Conservation (phyloP, 495 filamentous ascomycete species). For the Penicillium waksmanii region DNA sequence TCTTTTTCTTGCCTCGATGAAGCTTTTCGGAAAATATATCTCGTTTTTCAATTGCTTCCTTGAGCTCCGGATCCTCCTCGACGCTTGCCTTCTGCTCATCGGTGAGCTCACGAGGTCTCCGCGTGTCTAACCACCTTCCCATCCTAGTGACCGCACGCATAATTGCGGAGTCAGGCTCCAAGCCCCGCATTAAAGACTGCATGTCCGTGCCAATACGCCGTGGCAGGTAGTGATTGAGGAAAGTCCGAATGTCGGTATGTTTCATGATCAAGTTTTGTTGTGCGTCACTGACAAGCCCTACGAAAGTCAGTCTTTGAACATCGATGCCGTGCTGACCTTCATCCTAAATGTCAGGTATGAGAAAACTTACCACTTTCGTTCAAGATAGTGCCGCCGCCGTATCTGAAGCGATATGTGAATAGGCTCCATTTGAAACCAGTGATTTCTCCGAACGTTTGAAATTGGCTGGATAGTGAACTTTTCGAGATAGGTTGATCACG, state of each 20-base stretch:
- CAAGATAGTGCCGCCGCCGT: slow-evolving; percentile 27
- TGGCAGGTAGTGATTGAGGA: slow-evolving; percentile 41
- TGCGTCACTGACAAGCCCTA: slow-evolving; percentile 30
- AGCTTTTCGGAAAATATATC: slow-evolving; percentile 10
- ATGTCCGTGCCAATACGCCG: slow-evolving; percentile 37
- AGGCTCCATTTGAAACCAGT: slow-evolving; percentile 20
- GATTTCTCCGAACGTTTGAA: slow-evolving; percentile 29
- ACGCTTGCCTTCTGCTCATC: slow-evolving; percentile 11
- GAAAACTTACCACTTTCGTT: slow-evolving; percentile 18
- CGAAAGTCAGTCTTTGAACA: neutral
- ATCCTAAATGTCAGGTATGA: neutral
- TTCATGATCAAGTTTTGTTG: slow-evolving; percentile 44
- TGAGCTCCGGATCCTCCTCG: neutral
- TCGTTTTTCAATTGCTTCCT: slow-evolving; percentile 10
- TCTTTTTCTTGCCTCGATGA: neutral
- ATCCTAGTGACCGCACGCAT: slow-evolving; percentile 39
- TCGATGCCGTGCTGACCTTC: neutral
- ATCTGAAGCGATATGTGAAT: slow-evolving; percentile 23
- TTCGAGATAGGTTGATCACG: slow-evolving; percentile 21
- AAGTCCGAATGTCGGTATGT: slow-evolving; percentile 32
- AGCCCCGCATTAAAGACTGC: slow-evolving; percentile 31
- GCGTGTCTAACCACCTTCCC: slow-evolving; percentile 17
- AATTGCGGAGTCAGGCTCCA: slow-evolving; percentile 29
- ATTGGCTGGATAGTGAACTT: slow-evolving; percentile 16
- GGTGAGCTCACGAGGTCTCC: slow-evolving; percentile 9